These are phyloP conservation scores for Oryza longistaminata DNA, from an alignment of 176 grass and related monocot species.

Conservation along the genomic window DNA sequence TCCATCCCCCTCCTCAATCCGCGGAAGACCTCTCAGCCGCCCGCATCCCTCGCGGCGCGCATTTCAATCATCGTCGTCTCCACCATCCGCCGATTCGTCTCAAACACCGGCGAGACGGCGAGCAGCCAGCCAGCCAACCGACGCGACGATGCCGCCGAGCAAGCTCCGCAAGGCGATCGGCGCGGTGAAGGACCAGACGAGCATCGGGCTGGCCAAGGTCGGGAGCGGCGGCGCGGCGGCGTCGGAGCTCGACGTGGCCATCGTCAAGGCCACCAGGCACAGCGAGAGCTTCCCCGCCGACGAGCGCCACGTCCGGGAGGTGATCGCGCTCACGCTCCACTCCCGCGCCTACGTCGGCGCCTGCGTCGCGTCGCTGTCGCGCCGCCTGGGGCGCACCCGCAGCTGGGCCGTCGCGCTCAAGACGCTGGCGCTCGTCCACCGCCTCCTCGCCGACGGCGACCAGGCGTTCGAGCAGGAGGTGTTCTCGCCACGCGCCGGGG, in stretches of 20 bases:
- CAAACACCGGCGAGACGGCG: not conserved
- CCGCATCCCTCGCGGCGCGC: conserved; percentile 29
- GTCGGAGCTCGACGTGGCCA: conserved; percentile 78
- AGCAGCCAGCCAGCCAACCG: not conserved
- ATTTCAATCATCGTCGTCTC: conserved; percentile 23
- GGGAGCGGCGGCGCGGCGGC: conserved; percentile 41
- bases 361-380: conserved; percentile 62
- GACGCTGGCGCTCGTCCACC: conserved; percentile 75
- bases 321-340: conserved; percentile 64
- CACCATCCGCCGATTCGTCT: not conserved
- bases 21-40: conserved; percentile 32
- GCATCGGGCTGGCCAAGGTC: conserved; percentile 81
- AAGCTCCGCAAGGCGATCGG: conserved; percentile 76
- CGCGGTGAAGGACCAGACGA: conserved; percentile 90
- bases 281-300: conserved; percentile 74
- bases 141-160: conserved; percentile 75
- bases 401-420: conserved; percentile 91
- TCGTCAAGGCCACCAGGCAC: conserved; percentile 84
- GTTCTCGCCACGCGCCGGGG: conserved; percentile 65
- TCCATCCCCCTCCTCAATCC: conserved; percentile 4
- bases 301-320: conserved; percentile 77
- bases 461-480: conserved; percentile 62
- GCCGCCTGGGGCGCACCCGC: conserved; percentile 60
- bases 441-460: conserved; percentile 75
- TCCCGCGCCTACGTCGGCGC: conserved; percentile 49